These are phyloP conservation scores for Penicillium cosmopolitanum DNA, from an alignment of 495 filamentous ascomycete genomes.

Conservation along the genomic window DNA sequence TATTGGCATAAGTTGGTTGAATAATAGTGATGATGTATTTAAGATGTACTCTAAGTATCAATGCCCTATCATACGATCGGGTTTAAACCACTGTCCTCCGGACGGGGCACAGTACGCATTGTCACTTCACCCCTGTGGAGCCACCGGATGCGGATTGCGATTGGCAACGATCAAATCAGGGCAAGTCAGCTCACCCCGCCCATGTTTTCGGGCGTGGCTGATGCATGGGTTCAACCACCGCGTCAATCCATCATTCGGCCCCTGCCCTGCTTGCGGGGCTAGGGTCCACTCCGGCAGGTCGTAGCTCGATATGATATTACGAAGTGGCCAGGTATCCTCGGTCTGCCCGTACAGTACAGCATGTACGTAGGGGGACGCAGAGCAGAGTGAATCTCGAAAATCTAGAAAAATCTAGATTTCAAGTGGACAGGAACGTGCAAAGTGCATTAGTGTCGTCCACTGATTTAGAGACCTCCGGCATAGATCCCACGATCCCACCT, in stretches of 20 bases:
- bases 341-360: background rate
- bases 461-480: no score
- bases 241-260: constrained; percentile 5
- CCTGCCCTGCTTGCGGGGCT: constrained; percentile 31
- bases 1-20: background rate
- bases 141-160: background rate
- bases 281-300: constrained; percentile 21
- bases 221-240: constrained; percentile 17
- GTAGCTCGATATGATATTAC: constrained; percentile 14
- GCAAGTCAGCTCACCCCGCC: constrained; percentile 2
- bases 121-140: background rate
- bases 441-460: no score
- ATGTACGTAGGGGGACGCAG: no score
- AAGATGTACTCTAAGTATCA: background rate
- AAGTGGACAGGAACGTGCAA: no score
- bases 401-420: no score
- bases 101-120: no score
- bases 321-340: background rate
- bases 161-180: constrained; percentile 20
- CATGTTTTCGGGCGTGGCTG: constrained; percentile 26
- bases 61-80: background rate
- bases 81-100: background rate
- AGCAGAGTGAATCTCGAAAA: no score
- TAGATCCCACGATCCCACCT: no score
- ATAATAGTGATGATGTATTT: background rate